phyloP scores from a whole-genome alignment of 192 early-diverging fungal species.

The Coemansia erecta region DNA sequence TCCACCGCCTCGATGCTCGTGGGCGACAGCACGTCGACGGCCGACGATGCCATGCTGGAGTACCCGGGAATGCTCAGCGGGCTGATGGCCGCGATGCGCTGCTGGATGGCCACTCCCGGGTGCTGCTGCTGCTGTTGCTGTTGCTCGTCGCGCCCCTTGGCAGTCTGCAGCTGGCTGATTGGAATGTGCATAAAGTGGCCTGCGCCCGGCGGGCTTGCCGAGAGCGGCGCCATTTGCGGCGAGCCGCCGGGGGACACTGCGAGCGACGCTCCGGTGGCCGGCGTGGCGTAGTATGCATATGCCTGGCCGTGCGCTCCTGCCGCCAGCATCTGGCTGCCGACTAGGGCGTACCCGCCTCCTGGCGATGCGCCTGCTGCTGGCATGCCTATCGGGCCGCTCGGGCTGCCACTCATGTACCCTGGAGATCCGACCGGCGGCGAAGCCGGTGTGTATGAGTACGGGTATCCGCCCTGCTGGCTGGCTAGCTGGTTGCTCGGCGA shows the following conservation, averaged over 20 bases:
- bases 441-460: conserved; percentile 9
- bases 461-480: conserved; percentile 5
- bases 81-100: conserved; percentile 11
- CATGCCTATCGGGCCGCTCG: no score
- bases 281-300: conserved; percentile 29
- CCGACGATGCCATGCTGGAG: not conserved
- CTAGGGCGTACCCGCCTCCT: conserved; percentile 10
- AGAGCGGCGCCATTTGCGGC: conserved; percentile 22
- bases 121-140: not conserved
- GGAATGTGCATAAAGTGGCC: conserved; percentile 10
- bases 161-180: not conserved
- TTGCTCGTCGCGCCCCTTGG: not conserved
- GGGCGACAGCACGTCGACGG: not conserved
- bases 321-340: conserved; percentile 15
- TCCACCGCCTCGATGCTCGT: conserved; percentile 17
- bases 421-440: conserved; percentile 16
- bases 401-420: conserved; percentile 8
- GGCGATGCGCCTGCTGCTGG: not conserved
- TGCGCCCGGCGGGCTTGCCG: not conserved
- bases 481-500: conserved; percentile 8
- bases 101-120: not conserved
- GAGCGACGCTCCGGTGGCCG: conserved; percentile 2
- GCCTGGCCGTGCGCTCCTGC: not conserved
- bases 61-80: conserved; percentile 7
- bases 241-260: conserved; percentile 10